Evolutionary conservation across 306 rosid genomes (phyloP).

Genomic region (Vigna unguiculata): DNA sequence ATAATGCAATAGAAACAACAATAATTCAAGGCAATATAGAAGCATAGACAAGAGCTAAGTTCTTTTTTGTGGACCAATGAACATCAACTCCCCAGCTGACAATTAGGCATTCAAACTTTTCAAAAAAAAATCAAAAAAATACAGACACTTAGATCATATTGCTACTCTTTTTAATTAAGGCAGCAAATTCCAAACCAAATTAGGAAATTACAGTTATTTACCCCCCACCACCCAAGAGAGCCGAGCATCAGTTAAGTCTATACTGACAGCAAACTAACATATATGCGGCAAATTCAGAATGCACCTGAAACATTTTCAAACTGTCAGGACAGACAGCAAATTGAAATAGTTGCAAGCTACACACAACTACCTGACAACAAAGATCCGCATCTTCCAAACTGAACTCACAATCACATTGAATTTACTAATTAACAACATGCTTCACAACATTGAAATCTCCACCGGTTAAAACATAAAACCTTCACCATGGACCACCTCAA

Average conservation of each 20-base stretch:
- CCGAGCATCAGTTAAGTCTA: not conserved
- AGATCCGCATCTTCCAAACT: constrained; percentile 19
- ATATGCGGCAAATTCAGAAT: not conserved
- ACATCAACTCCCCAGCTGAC: not conserved
- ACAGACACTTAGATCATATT: not conserved
- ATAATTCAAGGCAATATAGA: not conserved
- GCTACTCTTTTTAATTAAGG: constrained; percentile 4
- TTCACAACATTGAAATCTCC: constrained; percentile 26
- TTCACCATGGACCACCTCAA: constrained; percentile 19
- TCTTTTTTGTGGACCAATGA: constrained; percentile 24
- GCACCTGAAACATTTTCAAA: constrained; percentile 24
- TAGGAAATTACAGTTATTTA: not conserved
- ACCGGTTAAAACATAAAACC: constrained; percentile 10
- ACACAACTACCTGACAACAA: not conserved
- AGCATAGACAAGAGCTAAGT: constrained; percentile 6
- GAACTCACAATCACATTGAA: constrained; percentile 25
- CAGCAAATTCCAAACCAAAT: not conserved
- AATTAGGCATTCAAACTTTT: not conserved
- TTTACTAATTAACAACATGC: constrained; percentile 23
- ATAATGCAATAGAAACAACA: constrained; percentile 20
- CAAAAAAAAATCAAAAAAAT: not conserved
- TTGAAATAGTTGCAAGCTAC: not conserved
- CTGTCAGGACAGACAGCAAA: not conserved
- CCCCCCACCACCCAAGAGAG: not conserved
- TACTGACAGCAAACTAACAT: not conserved